A percentile compares a stretch with the other conserved stretches of the same genome.
Conservation (phyloP, 495 filamentous ascomycete genomes). For the Xylaria castorea region DNA sequence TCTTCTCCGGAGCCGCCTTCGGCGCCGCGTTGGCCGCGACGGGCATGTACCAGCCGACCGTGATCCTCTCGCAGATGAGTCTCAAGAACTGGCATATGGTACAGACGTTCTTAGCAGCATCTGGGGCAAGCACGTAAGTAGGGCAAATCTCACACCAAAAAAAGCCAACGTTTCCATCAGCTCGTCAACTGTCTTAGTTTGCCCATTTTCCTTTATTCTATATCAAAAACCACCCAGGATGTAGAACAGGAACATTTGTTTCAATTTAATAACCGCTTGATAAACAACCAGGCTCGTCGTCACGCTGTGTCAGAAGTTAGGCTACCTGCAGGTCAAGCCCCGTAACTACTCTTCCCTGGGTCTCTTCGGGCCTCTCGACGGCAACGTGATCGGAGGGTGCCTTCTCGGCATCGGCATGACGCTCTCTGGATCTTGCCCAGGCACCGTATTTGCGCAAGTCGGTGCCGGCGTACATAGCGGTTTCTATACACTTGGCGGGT, state of each 20-base stretch:
- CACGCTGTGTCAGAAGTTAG: slow-evolving; percentile 40
- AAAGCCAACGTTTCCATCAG: not conserved
- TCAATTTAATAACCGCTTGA: not conserved
- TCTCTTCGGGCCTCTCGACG: slow-evolving; percentile 54
- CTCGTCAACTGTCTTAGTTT: not conserved
- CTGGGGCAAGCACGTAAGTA: slow-evolving; percentile 61
- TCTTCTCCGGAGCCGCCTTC: slow-evolving; percentile 57
- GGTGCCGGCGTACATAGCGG: slow-evolving; percentile 55
- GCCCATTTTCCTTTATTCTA: not conserved
- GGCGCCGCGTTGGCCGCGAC: slow-evolving; percentile 61
- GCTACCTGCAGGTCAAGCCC: slow-evolving; percentile 43
- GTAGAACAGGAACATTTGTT: not conserved
- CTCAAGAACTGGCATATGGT: slow-evolving; percentile 65
- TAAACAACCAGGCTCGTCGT: slow-evolving; percentile 37
- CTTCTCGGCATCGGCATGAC: slow-evolving; percentile 63
- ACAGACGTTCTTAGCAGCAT: slow-evolving; percentile 61
- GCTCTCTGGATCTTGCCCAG: slow-evolving; percentile 62
- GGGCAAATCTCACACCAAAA: not conserved
- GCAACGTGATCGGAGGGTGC: slow-evolving; percentile 62
- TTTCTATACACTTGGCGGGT: slow-evolving; percentile 50
- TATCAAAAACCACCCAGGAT: not conserved
- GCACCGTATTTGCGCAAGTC: slow-evolving; percentile 61
- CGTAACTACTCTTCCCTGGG: slow-evolving; percentile 46
- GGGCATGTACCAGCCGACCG: slow-evolving; percentile 58
- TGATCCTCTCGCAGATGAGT: slow-evolving; percentile 61